These are phyloP conservation scores for Lepidium africanum DNA, from an alignment of 345 rosid species.

Conservation along the genomic window DNA sequence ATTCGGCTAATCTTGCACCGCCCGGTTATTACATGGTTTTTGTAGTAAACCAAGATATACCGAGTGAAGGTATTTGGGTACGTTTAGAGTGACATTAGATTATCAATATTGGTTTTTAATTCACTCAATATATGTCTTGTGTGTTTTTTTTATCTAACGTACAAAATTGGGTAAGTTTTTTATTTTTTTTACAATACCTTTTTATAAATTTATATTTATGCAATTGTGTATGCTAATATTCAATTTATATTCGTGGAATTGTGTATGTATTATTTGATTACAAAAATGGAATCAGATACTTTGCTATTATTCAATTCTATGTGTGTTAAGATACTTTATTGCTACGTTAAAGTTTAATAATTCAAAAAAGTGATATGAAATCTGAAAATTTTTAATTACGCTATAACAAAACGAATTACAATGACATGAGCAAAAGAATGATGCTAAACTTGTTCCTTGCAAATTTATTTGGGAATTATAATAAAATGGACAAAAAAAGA, in stretches of 20 bases:
- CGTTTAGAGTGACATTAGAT: slow-evolving; percentile 10
- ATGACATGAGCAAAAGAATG: background rate
- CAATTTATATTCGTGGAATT: background rate
- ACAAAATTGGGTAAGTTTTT: background rate
- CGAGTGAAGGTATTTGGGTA: slow-evolving; percentile 74
- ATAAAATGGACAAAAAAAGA: background rate
- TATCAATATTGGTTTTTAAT: background rate
- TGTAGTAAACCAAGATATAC: slow-evolving; percentile 60
- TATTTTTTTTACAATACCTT: background rate
- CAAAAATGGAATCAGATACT: slow-evolving; percentile 14
- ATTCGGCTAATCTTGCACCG: slow-evolving; percentile 48
- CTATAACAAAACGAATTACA: background rate
- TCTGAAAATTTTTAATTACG: background rate
- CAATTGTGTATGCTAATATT: background rate
- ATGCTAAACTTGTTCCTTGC: slow-evolving; percentile 1
- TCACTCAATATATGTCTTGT: background rate
- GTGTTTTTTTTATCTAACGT: background rate
- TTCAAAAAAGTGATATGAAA: background rate
- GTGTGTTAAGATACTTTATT: background rate
- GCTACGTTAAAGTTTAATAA: slow-evolving; percentile 4
- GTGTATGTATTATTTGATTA: background rate
- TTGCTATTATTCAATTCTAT: background rate
- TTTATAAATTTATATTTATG: background rate
- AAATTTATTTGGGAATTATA: background rate
- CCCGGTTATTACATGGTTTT: slow-evolving; percentile 62